phyloP scores from a whole-genome alignment of 2,329 filamentous ascomycete genomes.

The Amylocarpus encephaloides region DNA sequence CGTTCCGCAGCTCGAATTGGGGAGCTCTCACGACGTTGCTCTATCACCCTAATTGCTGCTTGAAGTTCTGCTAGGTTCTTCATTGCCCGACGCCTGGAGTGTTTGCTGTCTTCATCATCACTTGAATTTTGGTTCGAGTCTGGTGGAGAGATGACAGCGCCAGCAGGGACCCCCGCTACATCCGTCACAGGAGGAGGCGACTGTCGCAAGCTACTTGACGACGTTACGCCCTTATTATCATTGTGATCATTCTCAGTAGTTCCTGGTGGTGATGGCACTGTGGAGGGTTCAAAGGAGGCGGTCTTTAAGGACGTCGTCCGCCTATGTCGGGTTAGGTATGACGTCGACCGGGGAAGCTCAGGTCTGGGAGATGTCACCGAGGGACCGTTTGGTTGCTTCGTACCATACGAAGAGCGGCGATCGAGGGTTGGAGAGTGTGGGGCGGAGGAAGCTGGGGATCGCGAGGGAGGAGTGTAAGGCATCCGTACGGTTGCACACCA shows the following conservation, averaged over 20 bases:
- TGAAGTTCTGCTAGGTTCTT: constrained; percentile 55
- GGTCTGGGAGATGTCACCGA: constrained; percentile 37
- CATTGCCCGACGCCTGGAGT: constrained; percentile 21
- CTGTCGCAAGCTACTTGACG: constrained; percentile 63
- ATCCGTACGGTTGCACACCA: constrained; percentile 44
- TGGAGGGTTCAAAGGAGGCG: constrained; percentile 27
- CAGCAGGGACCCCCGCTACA: constrained; percentile 65
- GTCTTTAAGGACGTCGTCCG: constrained; percentile 46
- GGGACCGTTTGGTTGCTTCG: constrained; percentile 28
- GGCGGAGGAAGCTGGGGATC: constrained; percentile 55
- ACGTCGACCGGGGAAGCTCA: constrained; percentile 55
- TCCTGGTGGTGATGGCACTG: constrained; percentile 23
- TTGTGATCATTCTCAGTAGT: constrained; percentile 26
- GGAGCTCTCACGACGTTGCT: constrained; percentile 55
- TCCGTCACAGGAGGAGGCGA: constrained; percentile 78
- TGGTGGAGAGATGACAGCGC: constrained; percentile 84
- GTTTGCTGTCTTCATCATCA: constrained; percentile 65
- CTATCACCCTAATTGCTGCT: constrained; percentile 75
- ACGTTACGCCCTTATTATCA: constrained; percentile 25
- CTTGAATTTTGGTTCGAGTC: constrained; percentile 77
- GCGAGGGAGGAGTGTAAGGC: constrained; percentile 81
- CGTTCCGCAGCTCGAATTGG: constrained; percentile 35
- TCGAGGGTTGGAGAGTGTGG: constrained; percentile 50
- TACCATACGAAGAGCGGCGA: constrained; percentile 52
- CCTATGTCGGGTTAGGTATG: constrained; percentile 59